These are phyloP conservation scores for Xylariales sp. DNA, from an alignment of 2,329 filamentous ascomycete genomes.

Conservation along the genomic window DNA sequence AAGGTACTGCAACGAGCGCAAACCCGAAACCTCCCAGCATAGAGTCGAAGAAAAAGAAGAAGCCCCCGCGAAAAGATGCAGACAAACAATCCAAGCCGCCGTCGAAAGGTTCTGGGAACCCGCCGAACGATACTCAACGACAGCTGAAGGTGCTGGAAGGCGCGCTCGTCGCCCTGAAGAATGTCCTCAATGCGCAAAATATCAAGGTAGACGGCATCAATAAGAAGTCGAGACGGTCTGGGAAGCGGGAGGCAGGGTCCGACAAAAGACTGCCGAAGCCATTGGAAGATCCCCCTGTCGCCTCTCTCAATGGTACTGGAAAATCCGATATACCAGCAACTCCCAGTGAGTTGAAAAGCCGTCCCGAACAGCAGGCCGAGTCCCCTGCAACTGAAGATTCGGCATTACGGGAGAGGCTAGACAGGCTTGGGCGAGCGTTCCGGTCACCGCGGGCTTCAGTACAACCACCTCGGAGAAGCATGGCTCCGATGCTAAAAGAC, in stretches of 20 bases:
- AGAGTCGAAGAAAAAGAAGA: conserved; percentile 9
- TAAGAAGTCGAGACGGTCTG: conserved; percentile 9
- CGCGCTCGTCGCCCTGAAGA: conserved; percentile 32
- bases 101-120: conserved; percentile 19
- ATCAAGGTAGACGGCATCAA: conserved; percentile 20
- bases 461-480: no score
- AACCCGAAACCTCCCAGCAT: neutral
- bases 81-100: conserved; percentile 1
- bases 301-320: no score
- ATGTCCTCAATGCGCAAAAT: conserved; percentile 30
- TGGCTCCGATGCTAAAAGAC: no score
- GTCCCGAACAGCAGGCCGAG: no score
- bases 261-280: no score
- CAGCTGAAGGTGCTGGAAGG: conserved; percentile 30
- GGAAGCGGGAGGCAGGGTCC: conserved; percentile 4
- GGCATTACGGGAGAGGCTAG: no score
- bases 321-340: no score
- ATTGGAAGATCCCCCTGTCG: no score
- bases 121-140: conserved; percentile 13
- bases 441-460: no score
- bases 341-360: no score
- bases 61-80: conserved; percentile 8
- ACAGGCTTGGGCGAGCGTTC: no score
- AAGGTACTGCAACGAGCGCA: conserved; percentile 7
- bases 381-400: no score